Conservation (phyloP, 2,329 filamentous ascomycete species). For the Arthrobotrys iridis region DNA sequence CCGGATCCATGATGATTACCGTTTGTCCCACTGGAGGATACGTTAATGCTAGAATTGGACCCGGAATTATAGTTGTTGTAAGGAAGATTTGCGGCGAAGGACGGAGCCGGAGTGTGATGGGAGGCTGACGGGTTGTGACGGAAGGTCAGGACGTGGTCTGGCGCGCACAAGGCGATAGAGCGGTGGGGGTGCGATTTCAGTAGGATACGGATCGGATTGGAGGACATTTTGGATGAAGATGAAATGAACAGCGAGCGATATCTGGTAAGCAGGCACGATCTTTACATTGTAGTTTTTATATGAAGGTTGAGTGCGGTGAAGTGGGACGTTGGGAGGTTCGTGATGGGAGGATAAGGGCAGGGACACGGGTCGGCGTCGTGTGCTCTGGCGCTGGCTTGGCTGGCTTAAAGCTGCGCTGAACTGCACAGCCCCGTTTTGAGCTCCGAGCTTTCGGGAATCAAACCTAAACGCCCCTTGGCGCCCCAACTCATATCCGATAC, state of each 20-base stretch:
- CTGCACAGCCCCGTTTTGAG: slow-evolving; percentile 25
- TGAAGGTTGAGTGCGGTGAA: too few relatives aligned
- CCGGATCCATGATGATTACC: slow-evolving; percentile 56
- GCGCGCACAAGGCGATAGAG: slow-evolving; percentile 84
- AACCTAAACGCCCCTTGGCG: neutral
- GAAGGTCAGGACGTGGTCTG: slow-evolving; percentile 83
- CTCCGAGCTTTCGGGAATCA: slow-evolving; percentile 5
- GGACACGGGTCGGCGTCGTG: slow-evolving; percentile 49
- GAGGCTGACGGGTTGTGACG: slow-evolving; percentile 75
- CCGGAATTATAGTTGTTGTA: slow-evolving; percentile 48
- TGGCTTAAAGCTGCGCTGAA: neutral
- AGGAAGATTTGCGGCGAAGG: slow-evolving; percentile 56
- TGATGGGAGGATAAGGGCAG: slow-evolving; percentile 29
- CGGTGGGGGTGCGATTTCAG: slow-evolving; percentile 87
- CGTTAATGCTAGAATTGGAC: slow-evolving; percentile 58
- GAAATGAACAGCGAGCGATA: slow-evolving; percentile 1
- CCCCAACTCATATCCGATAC: too few relatives aligned
- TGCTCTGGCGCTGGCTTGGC: slow-evolving; percentile 22
- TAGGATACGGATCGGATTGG: slow-evolving; percentile 74
- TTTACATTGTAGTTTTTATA: slow-evolving; percentile 34
- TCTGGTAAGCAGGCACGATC: neutral
- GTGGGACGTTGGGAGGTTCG: slow-evolving; percentile 2
- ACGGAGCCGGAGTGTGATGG: slow-evolving; percentile 57
- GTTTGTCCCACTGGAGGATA: slow-evolving; percentile 53
- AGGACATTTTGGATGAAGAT: slow-evolving; percentile 43